A percentile compares a stretch with the other conserved stretches of the same genome.
Conservation (phyloP, 352 stramenopile species). For the Pythium utonaiense region DNA sequence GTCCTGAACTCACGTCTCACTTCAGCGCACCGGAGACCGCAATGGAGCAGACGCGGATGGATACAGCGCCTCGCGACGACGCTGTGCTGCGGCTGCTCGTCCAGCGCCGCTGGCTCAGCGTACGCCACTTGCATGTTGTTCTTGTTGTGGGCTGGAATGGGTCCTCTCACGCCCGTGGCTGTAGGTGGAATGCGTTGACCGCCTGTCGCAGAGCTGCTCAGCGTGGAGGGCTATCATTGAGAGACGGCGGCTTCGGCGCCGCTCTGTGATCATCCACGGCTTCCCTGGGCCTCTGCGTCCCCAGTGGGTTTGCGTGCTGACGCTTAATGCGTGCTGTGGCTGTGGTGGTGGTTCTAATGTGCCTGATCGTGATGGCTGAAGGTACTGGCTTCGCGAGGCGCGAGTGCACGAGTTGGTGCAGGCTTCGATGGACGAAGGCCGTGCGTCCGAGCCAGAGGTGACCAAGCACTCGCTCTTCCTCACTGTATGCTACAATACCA, state of each 20-base stretch:
- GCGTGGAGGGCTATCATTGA: background rate
- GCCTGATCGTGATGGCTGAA: background rate
- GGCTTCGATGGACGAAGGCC: constrained; percentile 9
- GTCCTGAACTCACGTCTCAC: background rate
- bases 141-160: background rate
- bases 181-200: constrained; percentile 14
- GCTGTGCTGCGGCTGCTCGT: constrained; percentile 34
- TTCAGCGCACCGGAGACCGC: background rate
- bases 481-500: background rate
- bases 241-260: constrained; percentile 12
- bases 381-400: constrained; percentile 14
- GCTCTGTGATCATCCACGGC: constrained; percentile 7
- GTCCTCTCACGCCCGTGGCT: background rate
- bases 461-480: constrained; percentile 13
- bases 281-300: constrained; percentile 3
- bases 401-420: constrained; percentile 20
- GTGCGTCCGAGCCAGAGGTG: constrained; percentile 25
- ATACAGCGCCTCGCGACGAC: constrained; percentile 1
- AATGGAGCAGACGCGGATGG: background rate
- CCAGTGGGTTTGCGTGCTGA: background rate
- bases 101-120: constrained; percentile 39
- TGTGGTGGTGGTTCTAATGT: background rate
- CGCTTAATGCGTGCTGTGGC: background rate
- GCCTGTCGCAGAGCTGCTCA: constrained; percentile 2
- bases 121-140: constrained; percentile 6